Evolutionary conservation across 1,284 basidiomycete genomes (phyloP), one percentile per base, ranked within the genome.

Genomic region (Meripilus lineatus): DNA sequence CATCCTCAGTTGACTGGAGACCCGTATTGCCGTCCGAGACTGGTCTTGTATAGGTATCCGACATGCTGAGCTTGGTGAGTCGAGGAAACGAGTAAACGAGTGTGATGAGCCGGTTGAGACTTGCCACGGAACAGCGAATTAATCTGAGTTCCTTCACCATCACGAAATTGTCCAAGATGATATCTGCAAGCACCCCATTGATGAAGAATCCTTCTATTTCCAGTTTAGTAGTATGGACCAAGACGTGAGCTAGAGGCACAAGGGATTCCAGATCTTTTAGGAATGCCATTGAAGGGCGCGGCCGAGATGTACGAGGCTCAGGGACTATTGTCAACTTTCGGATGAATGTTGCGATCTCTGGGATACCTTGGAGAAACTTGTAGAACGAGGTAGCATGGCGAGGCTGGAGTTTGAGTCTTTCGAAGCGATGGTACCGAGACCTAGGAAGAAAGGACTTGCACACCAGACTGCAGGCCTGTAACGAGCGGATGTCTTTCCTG

Each of bases 361-460:
- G 28, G 28, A 30, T 10, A 10, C 28, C 10, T 30, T 30, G 28
- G 28, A 10, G 28, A 10, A 30, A 10, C 28, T 10, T n/a, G 28
- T 30, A 30, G 28, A n/a, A 10, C 28, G n/a, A 8, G 28, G n/a
- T n/a, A 30, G n/a, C n/a, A 30, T 10, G 10, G 21, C 32, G 25
- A 20, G 45, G n/a, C n/a, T n/a, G n/a, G n/a, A n/a, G n/a, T n/a
- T n/a, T n/a, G n/a, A n/a, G n/a, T n/a, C n/a, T n/a, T n/a, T n/a
- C n/a, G n/a, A n/a, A 35, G 21, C 50, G 49, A 33, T 48, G 44
- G 21, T 45, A 50, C 23, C 51, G 56, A 6, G 51, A 50, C 7
- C 52, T 25, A 1, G 41, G 20, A 20, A 39, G 38, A 52, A 54
- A 57, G 2, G 25, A 3, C 22, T 38, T 34, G 47, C 55, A 53